Base-by-base conservation (phyloP, 1,284 basidiomycete species). In the Veloporphyrellus conicus region DNA sequence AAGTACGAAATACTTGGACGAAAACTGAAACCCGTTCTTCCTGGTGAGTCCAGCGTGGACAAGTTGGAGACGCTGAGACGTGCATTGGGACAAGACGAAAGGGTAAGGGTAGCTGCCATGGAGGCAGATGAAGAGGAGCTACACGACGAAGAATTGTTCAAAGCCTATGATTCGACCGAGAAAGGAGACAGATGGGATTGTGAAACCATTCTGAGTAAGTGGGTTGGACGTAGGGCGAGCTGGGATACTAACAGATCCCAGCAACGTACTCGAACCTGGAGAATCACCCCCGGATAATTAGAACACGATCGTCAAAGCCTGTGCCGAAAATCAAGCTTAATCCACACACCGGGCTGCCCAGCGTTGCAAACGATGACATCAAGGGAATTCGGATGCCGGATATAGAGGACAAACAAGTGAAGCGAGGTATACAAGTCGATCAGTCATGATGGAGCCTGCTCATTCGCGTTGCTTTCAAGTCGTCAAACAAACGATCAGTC, bases 201-300 rank as follows among this genome's bases (percentile, higher is more conserved):
- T 50, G 92, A 97, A 69, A 94, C 90, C 0, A 88, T 98, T 43
- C 73, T 97, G 2, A 84, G 93, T 94, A 64, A 67, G 87, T 76
- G 22, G n/a, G n/a, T 37, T 18, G 34, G 19, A 34, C 43, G 41
- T 19, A 22, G 23, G 34, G 23, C 14, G 20, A 10, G 20, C 14
- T 20, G 7, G 4, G 32, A 22, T n/a, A 8, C 54, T 64, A 31
- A 64, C 25, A n/a, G 33, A 36, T 28, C n/a, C 15, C 61, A 95
- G 93, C 86, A n/a, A 96, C 93, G 1, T 93, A 93, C 64, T 89
- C 90, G 15, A 97, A 94, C 62, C 75, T 95, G 4, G 94, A 95
- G 65, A 97, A 98, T 62, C 93, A 96, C 63, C 93, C 93, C 0
- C 81, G 84, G 12, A 71, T 93, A 25, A 92, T 96, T 54, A 79